Base-by-base conservation (phyloP, 257 asterid genomes). In the Ocimum tenuiflorum region DNA sequence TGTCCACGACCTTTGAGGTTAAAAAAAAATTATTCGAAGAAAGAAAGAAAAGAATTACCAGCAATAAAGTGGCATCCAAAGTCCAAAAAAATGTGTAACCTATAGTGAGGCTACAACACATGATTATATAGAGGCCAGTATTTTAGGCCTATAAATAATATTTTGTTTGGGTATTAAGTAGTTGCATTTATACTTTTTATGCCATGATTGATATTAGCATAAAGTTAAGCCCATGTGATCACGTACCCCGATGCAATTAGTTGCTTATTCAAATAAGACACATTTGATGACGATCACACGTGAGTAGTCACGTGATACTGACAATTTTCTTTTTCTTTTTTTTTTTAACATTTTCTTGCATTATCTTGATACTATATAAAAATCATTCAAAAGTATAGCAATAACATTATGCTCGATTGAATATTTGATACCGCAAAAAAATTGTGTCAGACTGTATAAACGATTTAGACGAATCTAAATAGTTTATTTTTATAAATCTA, bases 191-290 rank as follows among this genome's bases (percentile, higher is more conserved):
- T 55, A 50, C 77, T 76, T 79, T 79, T 69, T 49, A 79, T 79
- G 84, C 77, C 18, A 73, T 76, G 52, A 76, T 72, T 69, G 38
- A 12, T 47, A 62, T 65, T 79, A 73, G 43, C 73, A 48, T 79
- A 73, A 76, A 73, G 75, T 68, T 58, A 63, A 42, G 63, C 65
- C 79, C 84, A 76, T 73, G 81, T 76, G 81, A 76, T 79, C 77
- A 76, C 84, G n/a, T 62, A 47, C 47, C 23, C 70, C 81, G 8
- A n/a, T 75, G 42, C 67, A 27, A 54, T 18, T 60, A 72, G 4
- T 55, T 45, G 6, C 50, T 15, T 24, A 33, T 1, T 31, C 35
- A 42, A 48, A 48, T 57, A n/a, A 60, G 35, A 59, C 62, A 29
- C 63, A 60, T 14, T 20, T 10, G 23, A 69, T 69, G 42, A n/a